Evolutionary conservation across 2,329 filamentous ascomycete species (phyloP).

Genomic region (Juglanconis oblonga): DNA sequence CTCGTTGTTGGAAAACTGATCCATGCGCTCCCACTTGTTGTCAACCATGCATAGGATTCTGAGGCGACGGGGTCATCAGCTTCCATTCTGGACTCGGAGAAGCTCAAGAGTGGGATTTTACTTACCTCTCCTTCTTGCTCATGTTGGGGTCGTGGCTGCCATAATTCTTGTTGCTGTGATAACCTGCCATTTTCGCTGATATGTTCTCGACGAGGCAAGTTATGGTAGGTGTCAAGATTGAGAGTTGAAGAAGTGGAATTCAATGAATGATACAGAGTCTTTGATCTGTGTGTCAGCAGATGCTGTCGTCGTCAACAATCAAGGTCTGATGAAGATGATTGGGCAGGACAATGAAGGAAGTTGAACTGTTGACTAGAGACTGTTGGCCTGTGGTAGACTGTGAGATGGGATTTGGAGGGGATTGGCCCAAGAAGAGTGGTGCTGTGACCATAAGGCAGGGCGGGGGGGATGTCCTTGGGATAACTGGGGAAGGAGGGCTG

Average conservation of each 20-base stretch:
- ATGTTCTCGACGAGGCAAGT: neutral
- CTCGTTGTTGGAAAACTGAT: slow-evolving; percentile 15
- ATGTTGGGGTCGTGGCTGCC: slow-evolving; percentile 3
- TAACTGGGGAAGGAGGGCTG: neutral
- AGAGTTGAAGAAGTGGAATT: neutral
- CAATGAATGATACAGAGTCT: neutral
- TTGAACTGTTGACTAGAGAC: too few species aligned
- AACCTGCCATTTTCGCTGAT: neutral
- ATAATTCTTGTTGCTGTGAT: neutral
- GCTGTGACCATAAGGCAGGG: neutral
- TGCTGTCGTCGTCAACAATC: too few species aligned
- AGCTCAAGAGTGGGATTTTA: neutral
- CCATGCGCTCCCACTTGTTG: slow-evolving; percentile 9
- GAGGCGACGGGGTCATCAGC: neutral
- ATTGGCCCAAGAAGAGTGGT: too few species aligned
- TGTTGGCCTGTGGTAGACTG: too few species aligned
- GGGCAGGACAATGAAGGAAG: too few species aligned
- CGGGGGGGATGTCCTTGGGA: neutral
- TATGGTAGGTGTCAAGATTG: neutral
- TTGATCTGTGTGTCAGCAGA: neutral
- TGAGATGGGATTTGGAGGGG: too few species aligned
- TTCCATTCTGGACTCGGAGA: neutral
- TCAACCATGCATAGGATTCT: slow-evolving; percentile 14
- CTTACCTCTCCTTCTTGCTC: neutral
- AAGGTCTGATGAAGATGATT: too few species aligned